Evolutionary conservation across 2,329 filamentous ascomycete genomes (phyloP).

Genomic region (Xylaria sp.): DNA sequence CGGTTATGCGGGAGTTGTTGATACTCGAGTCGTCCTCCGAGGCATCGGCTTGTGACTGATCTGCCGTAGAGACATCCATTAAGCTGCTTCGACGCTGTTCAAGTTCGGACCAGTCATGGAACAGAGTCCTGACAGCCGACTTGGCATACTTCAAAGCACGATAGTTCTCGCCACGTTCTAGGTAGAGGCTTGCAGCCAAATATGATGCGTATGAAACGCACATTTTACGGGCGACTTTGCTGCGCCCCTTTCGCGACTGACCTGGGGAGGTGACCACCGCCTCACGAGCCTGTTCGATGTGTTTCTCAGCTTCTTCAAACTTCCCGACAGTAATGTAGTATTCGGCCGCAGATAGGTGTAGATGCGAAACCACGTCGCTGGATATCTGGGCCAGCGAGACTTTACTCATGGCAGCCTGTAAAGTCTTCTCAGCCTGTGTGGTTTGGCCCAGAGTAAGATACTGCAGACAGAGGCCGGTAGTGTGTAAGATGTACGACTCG

Average conservation of each 20-base stretch:
- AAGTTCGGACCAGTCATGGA: conserved; percentile 51
- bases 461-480: conserved; percentile 47
- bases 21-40: conserved; percentile 28
- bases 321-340: conserved; percentile 65
- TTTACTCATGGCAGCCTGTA: conserved; percentile 51
- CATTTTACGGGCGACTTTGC: conserved; percentile 43
- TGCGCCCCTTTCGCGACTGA: conserved; percentile 31
- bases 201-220: conserved; percentile 56
- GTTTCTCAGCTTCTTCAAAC: conserved; percentile 51
- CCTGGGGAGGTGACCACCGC: conserved; percentile 28
- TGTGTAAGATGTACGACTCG: conserved; percentile 42
- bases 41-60: conserved; percentile 26
- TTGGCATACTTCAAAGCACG: conserved; percentile 54
- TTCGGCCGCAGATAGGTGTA: conserved; percentile 69
- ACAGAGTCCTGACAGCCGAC: conserved; percentile 51
- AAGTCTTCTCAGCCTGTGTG: conserved; percentile 43
- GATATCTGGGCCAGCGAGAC: conserved; percentile 39
- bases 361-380: conserved; percentile 42
- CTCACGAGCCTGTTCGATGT: conserved; percentile 39
- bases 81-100: conserved; percentile 35
- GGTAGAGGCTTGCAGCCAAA: conserved; percentile 58
- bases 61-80: conserved; percentile 19
- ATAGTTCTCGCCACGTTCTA: conserved; percentile 56
- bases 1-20: conserved; percentile 26
- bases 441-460: conserved; percentile 51